These are phyloP conservation scores for Xylariales sp. DNA, from an alignment of 2,329 filamentous ascomycete species.

Conservation along the genomic window DNA sequence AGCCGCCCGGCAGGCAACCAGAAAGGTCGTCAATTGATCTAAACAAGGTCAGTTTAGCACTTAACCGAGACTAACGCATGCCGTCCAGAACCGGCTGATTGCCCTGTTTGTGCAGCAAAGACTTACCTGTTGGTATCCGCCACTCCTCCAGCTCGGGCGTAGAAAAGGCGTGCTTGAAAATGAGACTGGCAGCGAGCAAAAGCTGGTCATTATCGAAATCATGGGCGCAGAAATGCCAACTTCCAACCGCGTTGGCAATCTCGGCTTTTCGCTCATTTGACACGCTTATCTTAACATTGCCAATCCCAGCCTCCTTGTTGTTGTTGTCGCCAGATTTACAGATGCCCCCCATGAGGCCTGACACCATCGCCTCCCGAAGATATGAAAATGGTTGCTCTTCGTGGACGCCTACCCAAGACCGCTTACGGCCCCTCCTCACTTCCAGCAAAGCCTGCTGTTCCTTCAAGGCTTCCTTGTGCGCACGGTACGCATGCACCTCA, in stretches of 20 bases:
- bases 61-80: slow-evolving; percentile 30
- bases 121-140: slow-evolving; percentile 71
- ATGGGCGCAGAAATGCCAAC: slow-evolving; percentile 87
- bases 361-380: slow-evolving; percentile 89
- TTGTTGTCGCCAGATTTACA: slow-evolving; percentile 63
- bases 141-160: slow-evolving; percentile 78
- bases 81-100: not conserved
- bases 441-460: slow-evolving; percentile 70
- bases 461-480: slow-evolving; percentile 69
- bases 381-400: slow-evolving; percentile 86
- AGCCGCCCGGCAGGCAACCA: slow-evolving; percentile 84
- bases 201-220: slow-evolving; percentile 88
- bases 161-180: slow-evolving; percentile 82
- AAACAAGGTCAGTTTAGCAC: slow-evolving; percentile 24
- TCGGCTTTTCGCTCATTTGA: slow-evolving; percentile 58
- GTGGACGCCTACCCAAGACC: slow-evolving; percentile 86
- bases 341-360: slow-evolving; percentile 82
- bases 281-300: slow-evolving; percentile 64
- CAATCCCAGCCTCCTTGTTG: slow-evolving; percentile 59
- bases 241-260: slow-evolving; percentile 66
- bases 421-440: slow-evolving; percentile 70
- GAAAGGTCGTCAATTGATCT: slow-evolving; percentile 80
- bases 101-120: not conserved
- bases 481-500: slow-evolving; percentile 78
- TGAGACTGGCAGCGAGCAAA: slow-evolving; percentile 75